These are phyloP conservation scores for Phaeoacremonium minimum DNA, from an alignment of 2,329 filamentous ascomycete genomes.

Conservation along the genomic window DNA sequence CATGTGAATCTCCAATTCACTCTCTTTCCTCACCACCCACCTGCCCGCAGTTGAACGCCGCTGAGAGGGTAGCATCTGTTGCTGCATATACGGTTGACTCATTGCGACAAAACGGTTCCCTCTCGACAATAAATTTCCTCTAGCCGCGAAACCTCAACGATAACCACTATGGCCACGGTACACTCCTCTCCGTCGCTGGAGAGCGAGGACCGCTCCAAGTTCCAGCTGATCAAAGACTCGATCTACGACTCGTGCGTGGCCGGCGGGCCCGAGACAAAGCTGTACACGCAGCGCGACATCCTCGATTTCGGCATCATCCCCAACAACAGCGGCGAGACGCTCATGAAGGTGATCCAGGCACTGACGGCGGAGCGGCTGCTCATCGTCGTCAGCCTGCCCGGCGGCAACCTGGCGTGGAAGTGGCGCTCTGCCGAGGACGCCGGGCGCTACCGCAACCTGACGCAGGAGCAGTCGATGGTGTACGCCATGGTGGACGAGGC, in stretches of 20 bases:
- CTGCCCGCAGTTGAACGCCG: too few species aligned
- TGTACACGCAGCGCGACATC: constrained; percentile 10
- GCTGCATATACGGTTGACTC: too few species aligned
- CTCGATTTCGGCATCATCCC: constrained; percentile 40
- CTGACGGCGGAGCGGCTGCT: constrained; percentile 59
- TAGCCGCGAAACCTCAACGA: too few species aligned
- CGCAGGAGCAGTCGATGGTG: constrained; percentile 76
- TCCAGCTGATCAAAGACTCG: constrained; percentile 48
- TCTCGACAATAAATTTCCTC: too few species aligned
- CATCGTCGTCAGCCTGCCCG: constrained; percentile 38
- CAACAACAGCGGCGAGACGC: constrained; percentile 47
- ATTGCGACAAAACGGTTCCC: too few species aligned
- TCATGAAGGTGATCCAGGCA: constrained; percentile 51
- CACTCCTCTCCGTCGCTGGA: constrained; percentile 6
- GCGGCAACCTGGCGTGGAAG: constrained; percentile 49
- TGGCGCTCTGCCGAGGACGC: constrained; percentile 57
- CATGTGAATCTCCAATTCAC: too few species aligned
- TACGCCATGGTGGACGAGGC: constrained; percentile 87
- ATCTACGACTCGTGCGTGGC: constrained; percentile 48
- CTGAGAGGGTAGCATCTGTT: too few species aligned
- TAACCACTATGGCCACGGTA: constrained; percentile 13
- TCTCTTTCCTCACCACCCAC: too few species aligned
- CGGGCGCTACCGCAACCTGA: constrained; percentile 47
- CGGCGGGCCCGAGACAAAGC: constrained; percentile 6
- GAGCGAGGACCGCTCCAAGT: constrained; percentile 30